Evolutionary conservation across 2,329 filamentous ascomycete species (phyloP).

Genomic region (Delphinella strobiligena): DNA sequence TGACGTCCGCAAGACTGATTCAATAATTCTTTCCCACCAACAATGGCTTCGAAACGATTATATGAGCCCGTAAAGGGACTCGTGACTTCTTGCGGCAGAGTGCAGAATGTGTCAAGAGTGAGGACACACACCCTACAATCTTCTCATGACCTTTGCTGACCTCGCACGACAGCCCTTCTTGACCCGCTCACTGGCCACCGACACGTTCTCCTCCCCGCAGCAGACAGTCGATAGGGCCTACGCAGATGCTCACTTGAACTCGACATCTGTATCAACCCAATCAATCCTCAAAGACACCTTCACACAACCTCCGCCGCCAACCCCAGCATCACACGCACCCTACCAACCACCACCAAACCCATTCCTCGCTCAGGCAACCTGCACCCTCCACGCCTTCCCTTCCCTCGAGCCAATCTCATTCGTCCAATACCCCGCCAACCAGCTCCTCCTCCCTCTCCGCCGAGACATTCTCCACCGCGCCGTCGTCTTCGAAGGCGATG

Average conservation of each 20-base stretch:
- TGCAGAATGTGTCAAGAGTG: background rate
- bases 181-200: conserved; percentile 46
- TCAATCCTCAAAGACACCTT: conserved; percentile 13
- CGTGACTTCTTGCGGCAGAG: conserved; percentile 11
- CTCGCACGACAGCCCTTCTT: conserved; percentile 16
- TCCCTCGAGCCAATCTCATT: conserved; percentile 71
- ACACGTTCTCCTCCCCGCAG: conserved; percentile 30
- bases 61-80: conserved; percentile 24
- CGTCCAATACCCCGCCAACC: conserved; percentile 65
- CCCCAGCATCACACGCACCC: conserved; percentile 13
- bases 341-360: conserved; percentile 17
- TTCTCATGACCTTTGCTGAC: background rate
- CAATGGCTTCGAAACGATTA: conserved; percentile 29
- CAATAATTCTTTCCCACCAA: conserved; percentile 11
- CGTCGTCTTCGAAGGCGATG: conserved; percentile 84
- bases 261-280: conserved; percentile 18
- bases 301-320: conserved; percentile 9
- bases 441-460: conserved; percentile 77
- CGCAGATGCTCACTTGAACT: too few species aligned
- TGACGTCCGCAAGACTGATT: conserved; percentile 7
- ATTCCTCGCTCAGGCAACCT: conserved; percentile 53
- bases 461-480: conserved; percentile 88
- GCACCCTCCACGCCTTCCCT: conserved; percentile 86
- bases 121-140: background rate
- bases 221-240: conserved; percentile 21